Base-by-base conservation (phyloP, 2,329 filamentous ascomycete genomes). In the Fusarium subtropicale region DNA sequence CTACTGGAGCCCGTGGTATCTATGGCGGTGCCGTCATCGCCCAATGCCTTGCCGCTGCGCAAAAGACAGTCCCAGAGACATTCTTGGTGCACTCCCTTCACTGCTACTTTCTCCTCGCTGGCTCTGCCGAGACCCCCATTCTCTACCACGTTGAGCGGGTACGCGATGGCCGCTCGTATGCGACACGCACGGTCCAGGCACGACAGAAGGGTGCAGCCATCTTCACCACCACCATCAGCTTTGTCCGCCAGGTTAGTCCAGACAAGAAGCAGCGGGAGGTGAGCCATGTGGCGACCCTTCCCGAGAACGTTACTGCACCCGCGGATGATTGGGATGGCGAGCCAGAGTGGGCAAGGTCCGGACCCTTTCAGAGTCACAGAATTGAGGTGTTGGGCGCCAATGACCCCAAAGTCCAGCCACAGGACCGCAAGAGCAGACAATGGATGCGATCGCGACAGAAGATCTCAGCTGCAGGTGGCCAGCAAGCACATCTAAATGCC, bases 101-200 rank as follows among this genome's bases (percentile, higher is more conserved):
- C 86, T 98, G 96, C 87, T 99, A 98, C 84, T 99, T 99, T 80
- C 90, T 99, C 34, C 89, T 98, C 3, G 94, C 95, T 7, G 96
- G 96, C 30, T 92, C 95, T 76, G 86, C 89, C 15, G 88, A 91
- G 64, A 91, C 96, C 20, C 95, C 96, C 33, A 92, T 98, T 71
- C 86, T 97, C 66, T 98, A 97, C 83, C 93, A 97, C 77, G 96
- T 99, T 47, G 96, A 98, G 83, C 88, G 92, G 54, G 93, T 99
- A 48, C 91, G 96, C 57, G 93, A 97, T 77, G 96, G 96, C 11
- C 90, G 91, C 63, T 94, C 91, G 53, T 99, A 94, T 79, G 91
- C 93, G 56, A 98, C 96, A 38, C 87, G 96, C 56, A 98, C 95
- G 1, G 96, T 99, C n/a, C 95, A 98, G 81, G 96, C 96, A 33